phyloP scores from a whole-genome alignment of 768 basidiomycete genomes.

The Russula sp. region DNA sequence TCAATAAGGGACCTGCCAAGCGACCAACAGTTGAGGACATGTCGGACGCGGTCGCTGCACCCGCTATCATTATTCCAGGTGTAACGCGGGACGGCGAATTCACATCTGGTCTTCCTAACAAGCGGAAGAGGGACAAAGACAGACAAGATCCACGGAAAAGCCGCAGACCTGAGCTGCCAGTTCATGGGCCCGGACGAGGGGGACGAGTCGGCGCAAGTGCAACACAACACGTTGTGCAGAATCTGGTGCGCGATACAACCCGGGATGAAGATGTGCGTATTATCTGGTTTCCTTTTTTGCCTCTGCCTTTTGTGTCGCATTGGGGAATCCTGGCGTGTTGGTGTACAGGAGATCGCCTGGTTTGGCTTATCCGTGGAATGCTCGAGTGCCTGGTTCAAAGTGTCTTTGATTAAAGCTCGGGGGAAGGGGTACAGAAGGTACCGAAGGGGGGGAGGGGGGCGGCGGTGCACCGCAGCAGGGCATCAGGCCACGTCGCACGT shows the following conservation, averaged over 20 bases:
- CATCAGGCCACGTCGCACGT: conserved; percentile 25
- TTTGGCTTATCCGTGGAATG: conserved; percentile 13
- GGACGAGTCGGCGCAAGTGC: conserved; percentile 96
- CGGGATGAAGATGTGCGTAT: conserved; percentile 91
- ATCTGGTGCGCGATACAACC: conserved; percentile 86
- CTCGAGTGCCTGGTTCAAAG: background rate
- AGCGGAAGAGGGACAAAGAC: conserved; percentile 89
- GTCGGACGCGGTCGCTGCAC: conserved; percentile 79
- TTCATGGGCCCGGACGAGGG: conserved; percentile 89
- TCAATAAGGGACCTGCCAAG: conserved; percentile 82
- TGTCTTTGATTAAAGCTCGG: conserved; percentile 6
- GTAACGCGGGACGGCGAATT: conserved; percentile 74
- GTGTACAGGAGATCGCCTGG: background rate
- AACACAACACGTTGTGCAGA: conserved; percentile 95
- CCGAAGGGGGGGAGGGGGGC: background rate
- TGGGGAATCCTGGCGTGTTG: conserved; percentile 25
- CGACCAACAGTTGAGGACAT: conserved; percentile 84
- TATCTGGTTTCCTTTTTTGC: conserved; percentile 30
- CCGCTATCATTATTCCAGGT: conserved; percentile 90
- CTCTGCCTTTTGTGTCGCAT: conserved; percentile 27
- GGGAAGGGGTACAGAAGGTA: background rate
- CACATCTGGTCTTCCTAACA: conserved; percentile 57
- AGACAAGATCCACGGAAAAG: conserved; percentile 88
- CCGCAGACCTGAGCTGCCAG: conserved; percentile 86
- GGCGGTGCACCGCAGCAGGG: conserved; percentile 1